A percentile compares a stretch with the other conserved stretches of the same genome.
Evolutionary conservation across 441 rosid species (phyloP).

Genomic region (Adansonia madagascariensis): DNA sequence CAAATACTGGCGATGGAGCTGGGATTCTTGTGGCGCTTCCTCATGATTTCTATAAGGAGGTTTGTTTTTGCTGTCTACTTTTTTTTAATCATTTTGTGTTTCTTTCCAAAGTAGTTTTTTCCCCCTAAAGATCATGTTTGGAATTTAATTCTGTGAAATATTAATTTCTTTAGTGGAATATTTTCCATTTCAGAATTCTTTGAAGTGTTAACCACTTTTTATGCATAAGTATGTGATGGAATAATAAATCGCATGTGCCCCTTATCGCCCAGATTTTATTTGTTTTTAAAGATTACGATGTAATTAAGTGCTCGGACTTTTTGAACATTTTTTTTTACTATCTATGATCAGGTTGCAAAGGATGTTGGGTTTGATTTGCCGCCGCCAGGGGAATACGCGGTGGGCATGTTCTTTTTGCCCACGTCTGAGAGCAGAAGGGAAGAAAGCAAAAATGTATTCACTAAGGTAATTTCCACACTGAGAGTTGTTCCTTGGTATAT

Average conservation of each 20-base stretch:
- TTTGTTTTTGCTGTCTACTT: slow-evolving; percentile 17
- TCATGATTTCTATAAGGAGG: slow-evolving; percentile 79
- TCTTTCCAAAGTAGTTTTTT: neutral
- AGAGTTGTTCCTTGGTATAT: neutral
- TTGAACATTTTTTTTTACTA: slow-evolving; percentile 13
- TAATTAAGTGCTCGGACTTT: neutral
- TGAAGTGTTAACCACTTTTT: neutral
- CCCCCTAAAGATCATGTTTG: neutral
- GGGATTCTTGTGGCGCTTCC: slow-evolving; percentile 95
- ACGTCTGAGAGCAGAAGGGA: slow-evolving; percentile 70
- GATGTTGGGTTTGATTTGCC: slow-evolving; percentile 87
- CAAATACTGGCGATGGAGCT: slow-evolving; percentile 98
- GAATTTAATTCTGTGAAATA: neutral
- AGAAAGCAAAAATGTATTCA: slow-evolving; percentile 86
- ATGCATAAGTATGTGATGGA: neutral
- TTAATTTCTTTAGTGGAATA: neutral
- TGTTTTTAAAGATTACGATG: neutral
- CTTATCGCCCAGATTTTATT: neutral
- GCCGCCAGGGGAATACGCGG: slow-evolving; percentile 80
- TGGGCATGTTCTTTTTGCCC: slow-evolving; percentile 98
- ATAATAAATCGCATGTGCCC: neutral
- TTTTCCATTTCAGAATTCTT: slow-evolving; percentile 1
- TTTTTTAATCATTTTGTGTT: neutral
- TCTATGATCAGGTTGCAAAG: slow-evolving; percentile 52
- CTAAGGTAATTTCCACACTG: slow-evolving; percentile 57